phyloP scores from a whole-genome alignment of 306 rosid species.

The Rosa persica region DNA sequence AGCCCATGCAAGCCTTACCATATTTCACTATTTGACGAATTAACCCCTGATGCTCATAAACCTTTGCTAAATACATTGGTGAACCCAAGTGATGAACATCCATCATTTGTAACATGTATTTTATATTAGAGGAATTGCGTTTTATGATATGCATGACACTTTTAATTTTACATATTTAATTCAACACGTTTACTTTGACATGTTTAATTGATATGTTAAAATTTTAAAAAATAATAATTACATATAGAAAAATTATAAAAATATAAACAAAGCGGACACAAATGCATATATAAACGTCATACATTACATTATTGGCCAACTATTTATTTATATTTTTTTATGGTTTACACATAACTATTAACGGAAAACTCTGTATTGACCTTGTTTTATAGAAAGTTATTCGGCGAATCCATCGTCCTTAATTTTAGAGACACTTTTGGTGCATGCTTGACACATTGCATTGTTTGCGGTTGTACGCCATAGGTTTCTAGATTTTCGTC shows the following conservation, averaged over 20 bases:
- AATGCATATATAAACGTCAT: neutral
- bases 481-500: neutral
- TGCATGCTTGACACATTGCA: neutral
- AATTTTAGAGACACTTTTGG: neutral
- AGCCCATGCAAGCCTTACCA: neutral
- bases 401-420: neutral
- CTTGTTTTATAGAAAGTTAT: neutral
- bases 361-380: neutral
- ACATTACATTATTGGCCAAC: neutral
- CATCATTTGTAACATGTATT: neutral
- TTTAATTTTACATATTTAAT: too few species aligned
- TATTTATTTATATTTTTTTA: neutral
- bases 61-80: neutral
- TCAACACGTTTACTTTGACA: neutral
- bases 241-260: neutral
- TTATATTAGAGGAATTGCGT: neutral
- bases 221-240: too few species aligned
- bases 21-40: neutral
- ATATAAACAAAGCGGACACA: too few species aligned
- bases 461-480: neutral
- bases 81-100: neutral
- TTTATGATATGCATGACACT: neutral
- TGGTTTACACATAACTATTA: neutral
- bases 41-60: neutral
- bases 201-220: neutral